A percentile compares a stretch with the other conserved stretches of the same genome.
Conservation (phyloP, 805 yeast genomes). For the Kockiozyma suomiensis region DNA sequence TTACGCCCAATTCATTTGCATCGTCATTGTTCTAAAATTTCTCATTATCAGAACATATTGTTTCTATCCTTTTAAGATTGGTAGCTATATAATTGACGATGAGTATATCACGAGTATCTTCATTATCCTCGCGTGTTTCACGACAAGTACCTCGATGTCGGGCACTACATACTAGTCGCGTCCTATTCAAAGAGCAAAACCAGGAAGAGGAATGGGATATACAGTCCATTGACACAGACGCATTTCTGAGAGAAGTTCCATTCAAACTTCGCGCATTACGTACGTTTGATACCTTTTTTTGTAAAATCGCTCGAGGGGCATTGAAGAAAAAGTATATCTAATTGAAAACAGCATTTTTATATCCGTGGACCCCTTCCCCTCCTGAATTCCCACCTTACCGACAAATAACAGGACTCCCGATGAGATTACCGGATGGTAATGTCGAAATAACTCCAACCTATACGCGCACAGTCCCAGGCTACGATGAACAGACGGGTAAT, state of each 20-base stretch:
- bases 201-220: neutral
- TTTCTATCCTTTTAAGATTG: too few species aligned
- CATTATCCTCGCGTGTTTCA: too few species aligned
- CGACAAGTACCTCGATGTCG: neutral
- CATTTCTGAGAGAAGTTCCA: neutral
- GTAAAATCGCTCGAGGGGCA: too few species aligned
- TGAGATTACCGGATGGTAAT: neutral
- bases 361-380: constrained; percentile 20
- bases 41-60: too few species aligned
- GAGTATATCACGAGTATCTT: too few species aligned
- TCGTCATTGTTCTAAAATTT: too few species aligned
- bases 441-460: neutral
- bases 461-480: neutral
- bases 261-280: constrained; percentile 10
- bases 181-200: neutral
- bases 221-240: neutral
- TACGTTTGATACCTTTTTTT: too few species aligned
- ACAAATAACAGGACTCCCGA: neutral
- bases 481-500: neutral
- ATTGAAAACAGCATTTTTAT: constrained; percentile 8
- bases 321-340: neutral
- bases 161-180: neutral
- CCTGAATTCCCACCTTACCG: constrained; percentile 13
- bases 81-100: too few species aligned
- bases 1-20: too few species aligned